These are phyloP conservation scores for Pueraria montana DNA, from an alignment of 306 rosid species.

Conservation along the genomic window DNA sequence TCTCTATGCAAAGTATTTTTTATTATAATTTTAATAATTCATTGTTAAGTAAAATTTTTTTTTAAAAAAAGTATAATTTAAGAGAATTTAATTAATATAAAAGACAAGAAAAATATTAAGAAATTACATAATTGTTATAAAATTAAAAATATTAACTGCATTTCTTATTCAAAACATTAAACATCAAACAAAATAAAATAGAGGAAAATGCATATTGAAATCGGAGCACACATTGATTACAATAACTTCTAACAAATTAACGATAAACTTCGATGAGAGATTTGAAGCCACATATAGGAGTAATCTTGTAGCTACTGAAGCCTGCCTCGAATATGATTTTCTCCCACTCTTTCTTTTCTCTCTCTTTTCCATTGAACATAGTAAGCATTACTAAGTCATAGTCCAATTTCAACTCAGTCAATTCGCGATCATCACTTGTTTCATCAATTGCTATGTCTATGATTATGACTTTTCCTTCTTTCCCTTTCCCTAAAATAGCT, in stretches of 20 bases:
- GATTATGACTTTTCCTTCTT: constrained; percentile 62
- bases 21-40: too few relatives aligned
- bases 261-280: constrained; percentile 72
- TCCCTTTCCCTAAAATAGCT: constrained; percentile 53
- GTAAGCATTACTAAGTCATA: constrained; percentile 64
- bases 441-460: constrained; percentile 64
- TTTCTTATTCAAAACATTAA: too few relatives aligned
- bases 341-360: constrained; percentile 64
- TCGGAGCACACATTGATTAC: not conserved
- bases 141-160: not conserved
- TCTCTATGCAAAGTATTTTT: too few relatives aligned
- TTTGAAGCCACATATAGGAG: constrained; percentile 52
- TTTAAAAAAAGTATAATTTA: too few relatives aligned
- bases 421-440: constrained; percentile 38
- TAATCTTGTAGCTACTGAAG: constrained; percentile 56
- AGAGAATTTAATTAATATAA: not conserved
- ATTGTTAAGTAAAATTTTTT: too few relatives aligned
- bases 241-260: constrained; percentile 29
- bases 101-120: not conserved
- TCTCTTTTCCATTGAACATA: constrained; percentile 50
- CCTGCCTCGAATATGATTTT: constrained; percentile 64
- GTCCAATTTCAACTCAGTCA: constrained; percentile 51
- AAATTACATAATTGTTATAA: too few relatives aligned
- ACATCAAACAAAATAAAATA: not conserved
- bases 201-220: too few relatives aligned